Evolutionary conservation across 352 stramenopile species (phyloP).

Genomic region (Globisporangium alternatum): DNA sequence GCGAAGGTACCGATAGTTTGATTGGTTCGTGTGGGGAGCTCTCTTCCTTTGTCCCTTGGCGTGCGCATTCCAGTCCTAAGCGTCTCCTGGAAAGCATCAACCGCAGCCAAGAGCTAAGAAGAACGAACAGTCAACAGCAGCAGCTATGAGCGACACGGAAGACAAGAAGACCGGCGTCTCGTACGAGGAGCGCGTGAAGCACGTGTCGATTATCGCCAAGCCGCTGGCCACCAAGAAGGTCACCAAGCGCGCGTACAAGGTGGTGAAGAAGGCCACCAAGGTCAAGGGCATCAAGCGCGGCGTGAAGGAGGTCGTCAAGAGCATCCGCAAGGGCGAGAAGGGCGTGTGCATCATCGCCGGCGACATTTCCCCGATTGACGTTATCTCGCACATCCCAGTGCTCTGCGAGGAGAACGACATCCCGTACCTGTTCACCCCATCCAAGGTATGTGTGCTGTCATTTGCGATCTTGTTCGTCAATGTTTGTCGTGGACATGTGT

Average conservation of each 20-base stretch:
- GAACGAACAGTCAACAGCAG: background rate
- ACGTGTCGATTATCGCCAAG: slow-evolving; percentile 92
- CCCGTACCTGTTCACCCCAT: slow-evolving; percentile 98
- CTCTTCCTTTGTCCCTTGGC: background rate
- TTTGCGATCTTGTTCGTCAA: background rate
- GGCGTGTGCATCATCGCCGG: slow-evolving; percentile 98
- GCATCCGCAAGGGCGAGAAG: slow-evolving; percentile 95
- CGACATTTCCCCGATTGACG: slow-evolving; percentile 99
- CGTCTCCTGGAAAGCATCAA: slow-evolving; percentile 6
- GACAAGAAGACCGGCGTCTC: slow-evolving; percentile 49
- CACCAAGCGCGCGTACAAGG: slow-evolving; percentile 92
- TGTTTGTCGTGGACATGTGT: slow-evolving; percentile 1
- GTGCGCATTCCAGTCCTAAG: slow-evolving; percentile 11
- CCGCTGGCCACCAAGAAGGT: slow-evolving; percentile 98
- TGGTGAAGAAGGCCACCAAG: slow-evolving; percentile 94
- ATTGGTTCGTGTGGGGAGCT: slow-evolving; percentile 17
- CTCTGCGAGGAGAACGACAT: slow-evolving; percentile 99
- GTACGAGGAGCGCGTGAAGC: slow-evolving; percentile 87
- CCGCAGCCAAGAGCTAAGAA: background rate
- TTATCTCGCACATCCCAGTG: slow-evolving; percentile 99
- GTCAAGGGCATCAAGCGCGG: slow-evolving; percentile 97
- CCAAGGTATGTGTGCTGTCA: slow-evolving; percentile 76
- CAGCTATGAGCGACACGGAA: slow-evolving; percentile 67
- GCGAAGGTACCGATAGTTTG: slow-evolving; percentile 16
- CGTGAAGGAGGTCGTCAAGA: slow-evolving; percentile 99